Evolutionary conservation across 352 stramenopile species (phyloP), one percentile per base, ranked within the genome.

Genomic region (Heterotrichella gracilis): DNA sequence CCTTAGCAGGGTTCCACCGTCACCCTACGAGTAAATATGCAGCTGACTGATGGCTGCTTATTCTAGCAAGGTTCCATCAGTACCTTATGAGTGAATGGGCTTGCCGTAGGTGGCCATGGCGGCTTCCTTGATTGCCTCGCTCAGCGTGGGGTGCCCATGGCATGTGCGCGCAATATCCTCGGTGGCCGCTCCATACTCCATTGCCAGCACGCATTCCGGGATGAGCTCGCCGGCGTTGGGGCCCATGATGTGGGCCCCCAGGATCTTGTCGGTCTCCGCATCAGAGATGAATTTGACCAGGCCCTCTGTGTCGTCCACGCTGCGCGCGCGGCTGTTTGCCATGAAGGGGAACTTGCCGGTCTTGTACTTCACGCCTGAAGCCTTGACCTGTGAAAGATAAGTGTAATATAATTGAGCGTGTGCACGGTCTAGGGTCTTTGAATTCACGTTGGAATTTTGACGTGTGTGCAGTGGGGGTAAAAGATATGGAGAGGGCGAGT

Each of bases 151-250:
- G 69, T 78, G 75, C 64, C 83, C 82, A 80, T 99, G 92, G 79
- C 89, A 97, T 74, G 90, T 97, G 69, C 92, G 85, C n/a, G 87
- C 92, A 78, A 99, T 84, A 79, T 99, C 92, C 76, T 99, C 92
- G 42, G 87, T 90, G 53, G 86, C 86, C 2, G 92, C 91, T 71
- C 92, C 92, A 78, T 97, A 99, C 79, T 99, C 92, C 76, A 99
- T 94, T 68, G 84, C 92, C 71, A 99, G 82, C 22, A 96, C 89
- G 64, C 85, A 91, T 76, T 99, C 92, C 22, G 90, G 83, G 78
- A 99, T 96, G 87, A 98, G 95, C 78, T 99, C 93, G 68, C 90
- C 91, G 25, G 91, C 91, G 79, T 97, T 97, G 69, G 88, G 87
- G 71, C 89, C 92, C 69, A 97, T 95, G 76, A 99, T 97, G 81